Conservation (phyloP, 1,284 basidiomycete species). For the Ustilago tritici region DNA sequence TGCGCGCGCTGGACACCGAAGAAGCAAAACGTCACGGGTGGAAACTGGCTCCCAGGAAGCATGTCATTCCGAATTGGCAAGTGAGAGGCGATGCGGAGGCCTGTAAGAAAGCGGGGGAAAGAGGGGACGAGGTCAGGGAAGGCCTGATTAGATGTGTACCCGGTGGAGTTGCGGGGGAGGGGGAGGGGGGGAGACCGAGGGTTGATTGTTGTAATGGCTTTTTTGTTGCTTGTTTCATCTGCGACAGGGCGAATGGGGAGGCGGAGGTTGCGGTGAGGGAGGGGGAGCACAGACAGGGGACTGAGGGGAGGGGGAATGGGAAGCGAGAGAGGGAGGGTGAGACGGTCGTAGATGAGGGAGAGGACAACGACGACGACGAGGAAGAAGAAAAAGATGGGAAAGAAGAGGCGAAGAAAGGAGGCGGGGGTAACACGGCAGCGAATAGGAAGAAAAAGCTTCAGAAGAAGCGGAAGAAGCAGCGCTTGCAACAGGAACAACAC, state of each 20-base stretch:
- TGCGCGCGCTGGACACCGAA: slow-evolving; percentile 66
- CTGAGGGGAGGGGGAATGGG: not conserved
- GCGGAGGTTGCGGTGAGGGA: not conserved
- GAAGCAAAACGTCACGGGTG: slow-evolving; percentile 53
- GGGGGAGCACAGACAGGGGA: not conserved
- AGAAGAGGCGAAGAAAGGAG: not conserved
- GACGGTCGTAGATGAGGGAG: not conserved
- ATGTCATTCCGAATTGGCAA: slow-evolving; percentile 60
- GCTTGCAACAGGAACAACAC: slow-evolving; percentile 8
- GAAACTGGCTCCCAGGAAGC: slow-evolving; percentile 45
- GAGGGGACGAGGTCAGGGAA: slow-evolving; percentile 25
- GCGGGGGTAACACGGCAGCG: slow-evolving; percentile 9
- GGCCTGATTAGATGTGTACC: slow-evolving; percentile 55
- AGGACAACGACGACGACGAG: slow-evolving; percentile 7
- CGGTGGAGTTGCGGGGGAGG: slow-evolving; percentile 29
- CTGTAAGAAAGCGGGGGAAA: slow-evolving; percentile 19
- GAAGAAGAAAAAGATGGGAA: slow-evolving; percentile 6
- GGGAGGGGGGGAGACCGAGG: slow-evolving; percentile 16
- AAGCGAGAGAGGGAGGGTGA: slow-evolving; percentile 6
- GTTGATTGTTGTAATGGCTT: slow-evolving; percentile 60
- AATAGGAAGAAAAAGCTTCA: slow-evolving; percentile 46
- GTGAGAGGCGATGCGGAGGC: slow-evolving; percentile 45
- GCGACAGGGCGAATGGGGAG: not conserved
- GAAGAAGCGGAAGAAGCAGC: slow-evolving; percentile 39
- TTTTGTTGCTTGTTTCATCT: slow-evolving; percentile 61